These are phyloP conservation scores for Thielaviopsis ethacetica DNA, from an alignment of 2,329 filamentous ascomycete species.

Conservation along the genomic window DNA sequence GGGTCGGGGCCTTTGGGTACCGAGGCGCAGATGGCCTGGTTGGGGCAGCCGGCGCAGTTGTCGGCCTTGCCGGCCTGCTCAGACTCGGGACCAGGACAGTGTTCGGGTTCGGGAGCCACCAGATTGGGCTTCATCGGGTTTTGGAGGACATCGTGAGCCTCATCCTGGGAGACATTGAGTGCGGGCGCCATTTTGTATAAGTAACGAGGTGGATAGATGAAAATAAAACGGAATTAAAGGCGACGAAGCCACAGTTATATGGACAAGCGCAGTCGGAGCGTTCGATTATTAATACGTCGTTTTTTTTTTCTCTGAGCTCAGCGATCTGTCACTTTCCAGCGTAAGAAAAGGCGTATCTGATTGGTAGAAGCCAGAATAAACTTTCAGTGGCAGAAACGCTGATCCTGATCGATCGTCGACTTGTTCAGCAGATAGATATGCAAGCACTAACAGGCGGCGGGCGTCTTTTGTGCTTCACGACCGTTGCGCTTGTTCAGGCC, in stretches of 20 bases:
- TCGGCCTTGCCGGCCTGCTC: slow-evolving; percentile 54
- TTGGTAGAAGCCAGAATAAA: neutral
- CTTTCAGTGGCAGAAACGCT: neutral
- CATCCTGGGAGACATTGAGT: slow-evolving; percentile 43
- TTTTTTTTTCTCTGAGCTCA: neutral
- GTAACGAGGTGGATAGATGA: neutral
- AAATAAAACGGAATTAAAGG: neutral
- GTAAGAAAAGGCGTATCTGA: neutral
- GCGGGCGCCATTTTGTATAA: slow-evolving; percentile 54
- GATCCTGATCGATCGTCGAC: too few relatives aligned
- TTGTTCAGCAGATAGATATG: neutral
- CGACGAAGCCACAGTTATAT: neutral
- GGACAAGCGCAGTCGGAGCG: neutral
- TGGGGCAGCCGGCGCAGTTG: slow-evolving; percentile 87
- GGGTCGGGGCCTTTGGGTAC: slow-evolving; percentile 91
- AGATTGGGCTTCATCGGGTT: slow-evolving; percentile 67
- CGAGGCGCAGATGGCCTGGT: slow-evolving; percentile 87
- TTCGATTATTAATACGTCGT: slow-evolving; percentile 4
- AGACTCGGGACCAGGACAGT: slow-evolving; percentile 84
- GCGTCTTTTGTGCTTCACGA: neutral
- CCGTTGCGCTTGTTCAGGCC: neutral
- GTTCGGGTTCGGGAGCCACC: slow-evolving; percentile 88
- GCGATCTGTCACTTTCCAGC: neutral
- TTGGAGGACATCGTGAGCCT: slow-evolving; percentile 52
- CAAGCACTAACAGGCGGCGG: neutral